Evolutionary conservation across 352 stramenopile genomes (phyloP), one percentile per base, ranked within the genome.

Genomic region (Globisporangium apiculatum): DNA sequence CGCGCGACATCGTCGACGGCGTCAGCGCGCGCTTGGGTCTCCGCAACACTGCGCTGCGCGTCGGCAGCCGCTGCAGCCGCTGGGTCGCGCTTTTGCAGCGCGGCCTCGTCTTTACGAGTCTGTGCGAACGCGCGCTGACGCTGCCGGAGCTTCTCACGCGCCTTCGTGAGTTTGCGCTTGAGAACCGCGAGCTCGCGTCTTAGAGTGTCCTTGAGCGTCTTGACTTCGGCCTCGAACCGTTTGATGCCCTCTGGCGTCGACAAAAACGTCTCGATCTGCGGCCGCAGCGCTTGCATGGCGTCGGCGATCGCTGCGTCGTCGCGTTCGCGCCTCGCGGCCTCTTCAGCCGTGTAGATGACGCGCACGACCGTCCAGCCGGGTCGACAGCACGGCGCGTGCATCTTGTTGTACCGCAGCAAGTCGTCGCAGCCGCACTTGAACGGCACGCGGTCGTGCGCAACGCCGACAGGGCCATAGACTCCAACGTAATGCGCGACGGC

Each of bases 351-450:
- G 51, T 79, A 87, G 10, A 90, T 43, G 3, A 85, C 65, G n/a
- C 83, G 76, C 11, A 81, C 54, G 47, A 91, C 57, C 43, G 69
- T 85, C 79, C 77, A 91, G 0, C 79, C 82, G 42, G 60, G 55
- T 7, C 76, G 72, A 17, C 71, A 82, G 47, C 79, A 91, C 17
- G 79, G 77, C 36, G 76, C 76, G 57, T 91, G 82, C 66, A 78
- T 75, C 64, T 88, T 91, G 49, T 83, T 67, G 51, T 75, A 81
- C 10, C 71, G 75, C 38, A 90, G 57, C 35, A 90, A 55, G 3
- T 84, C 74, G 37, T 89, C 78, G 57, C 82, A 92, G 9, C 70
- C 77, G 48, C 82, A 92, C 17, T 80, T 76, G 69, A 92, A 84
- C n/a, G 79, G 82, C 5, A 90, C 73, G 17, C 73, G 67, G 15